phyloP scores from a whole-genome alignment of 2,329 filamentous ascomycete genomes.

The Ceratocystis ficicola region DNA sequence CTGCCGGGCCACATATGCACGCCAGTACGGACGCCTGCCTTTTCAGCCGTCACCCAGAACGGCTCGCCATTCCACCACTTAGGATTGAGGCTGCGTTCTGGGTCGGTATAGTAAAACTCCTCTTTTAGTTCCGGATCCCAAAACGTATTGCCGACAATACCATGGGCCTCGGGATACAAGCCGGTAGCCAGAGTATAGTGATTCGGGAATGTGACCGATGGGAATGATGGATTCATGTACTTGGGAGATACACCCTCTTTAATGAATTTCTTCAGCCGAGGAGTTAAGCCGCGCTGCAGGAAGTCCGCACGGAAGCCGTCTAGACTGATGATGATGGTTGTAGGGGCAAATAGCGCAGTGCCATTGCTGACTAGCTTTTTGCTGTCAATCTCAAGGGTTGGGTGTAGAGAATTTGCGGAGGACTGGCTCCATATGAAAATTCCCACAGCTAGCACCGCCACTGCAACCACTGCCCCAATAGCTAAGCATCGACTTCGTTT shows the following conservation, averaged over 20 bases:
- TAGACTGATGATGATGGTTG: slow-evolving; percentile 83
- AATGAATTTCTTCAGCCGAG: slow-evolving; percentile 65
- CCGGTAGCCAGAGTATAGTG: slow-evolving; percentile 91
- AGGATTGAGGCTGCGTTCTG: slow-evolving; percentile 59
- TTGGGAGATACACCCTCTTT: slow-evolving; percentile 74
- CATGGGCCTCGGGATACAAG: slow-evolving; percentile 82
- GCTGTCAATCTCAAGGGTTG: slow-evolving; percentile 37
- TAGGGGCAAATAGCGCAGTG: slow-evolving; percentile 77
- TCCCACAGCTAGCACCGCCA: slow-evolving; percentile 14
- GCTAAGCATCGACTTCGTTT: slow-evolving; percentile 27
- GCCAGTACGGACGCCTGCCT: slow-evolving; percentile 62
- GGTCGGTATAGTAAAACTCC: slow-evolving; percentile 81
- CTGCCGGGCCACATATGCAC: slow-evolving; percentile 99
- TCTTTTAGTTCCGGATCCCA: slow-evolving; percentile 69
- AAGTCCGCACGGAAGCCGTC: slow-evolving; percentile 96
- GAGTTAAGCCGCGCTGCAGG: slow-evolving; percentile 69
- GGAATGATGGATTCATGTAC: slow-evolving; percentile 91
- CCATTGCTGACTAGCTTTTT: slow-evolving; percentile 57
- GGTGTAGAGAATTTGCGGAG: background rate
- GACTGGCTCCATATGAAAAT: slow-evolving; percentile 25
- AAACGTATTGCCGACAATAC: slow-evolving; percentile 86
- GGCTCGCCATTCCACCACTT: slow-evolving; percentile 96
- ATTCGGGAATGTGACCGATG: slow-evolving; percentile 91
- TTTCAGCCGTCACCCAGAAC: slow-evolving; percentile 85
- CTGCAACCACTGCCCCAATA: slow-evolving; percentile 38